phyloP scores from a whole-genome alignment of 163 green algal genomes.

The Chlorella variabilis region DNA sequence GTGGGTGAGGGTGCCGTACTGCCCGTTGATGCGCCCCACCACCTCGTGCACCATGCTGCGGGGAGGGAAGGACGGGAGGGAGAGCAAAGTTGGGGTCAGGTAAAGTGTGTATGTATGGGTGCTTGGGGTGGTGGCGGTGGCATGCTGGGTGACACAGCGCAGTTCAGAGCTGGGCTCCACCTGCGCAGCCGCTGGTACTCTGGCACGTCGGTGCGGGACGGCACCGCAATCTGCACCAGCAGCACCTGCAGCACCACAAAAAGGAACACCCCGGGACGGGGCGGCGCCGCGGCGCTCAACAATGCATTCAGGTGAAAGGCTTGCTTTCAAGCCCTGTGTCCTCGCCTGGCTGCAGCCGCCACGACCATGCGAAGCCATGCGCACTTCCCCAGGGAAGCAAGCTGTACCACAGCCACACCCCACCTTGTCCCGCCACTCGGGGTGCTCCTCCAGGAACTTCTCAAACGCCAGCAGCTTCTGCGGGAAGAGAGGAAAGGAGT shows the following conservation, averaged over 20 bases:
- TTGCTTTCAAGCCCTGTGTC: too few relatives aligned
- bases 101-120: too few relatives aligned
- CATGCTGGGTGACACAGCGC: too few relatives aligned
- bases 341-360: too few relatives aligned
- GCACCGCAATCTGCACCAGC: conserved; percentile 98
- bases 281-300: too few relatives aligned
- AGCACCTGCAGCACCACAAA: too few relatives aligned
- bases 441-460: conserved; percentile 98
- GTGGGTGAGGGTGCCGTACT: conserved; percentile 95
- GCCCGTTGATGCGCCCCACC: conserved; percentile 98
- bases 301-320: too few relatives aligned
- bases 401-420: conserved; percentile 33
- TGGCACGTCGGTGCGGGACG: conserved; percentile 94
- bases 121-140: background rate
- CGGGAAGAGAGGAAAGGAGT: background rate
- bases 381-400: background rate
- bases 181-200: conserved; percentile 89
- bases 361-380: too few relatives aligned
- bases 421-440: conserved; percentile 94
- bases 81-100: too few relatives aligned
- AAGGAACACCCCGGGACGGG: too few relatives aligned
- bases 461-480: conserved; percentile 99
- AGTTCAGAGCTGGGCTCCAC: too few relatives aligned
- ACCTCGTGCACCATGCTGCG: conserved; percentile 96
- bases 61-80: background rate